Evolutionary conservation across 2,329 filamentous ascomycete species (phyloP).

Genomic region (Magnaporthiopsis poae): DNA sequence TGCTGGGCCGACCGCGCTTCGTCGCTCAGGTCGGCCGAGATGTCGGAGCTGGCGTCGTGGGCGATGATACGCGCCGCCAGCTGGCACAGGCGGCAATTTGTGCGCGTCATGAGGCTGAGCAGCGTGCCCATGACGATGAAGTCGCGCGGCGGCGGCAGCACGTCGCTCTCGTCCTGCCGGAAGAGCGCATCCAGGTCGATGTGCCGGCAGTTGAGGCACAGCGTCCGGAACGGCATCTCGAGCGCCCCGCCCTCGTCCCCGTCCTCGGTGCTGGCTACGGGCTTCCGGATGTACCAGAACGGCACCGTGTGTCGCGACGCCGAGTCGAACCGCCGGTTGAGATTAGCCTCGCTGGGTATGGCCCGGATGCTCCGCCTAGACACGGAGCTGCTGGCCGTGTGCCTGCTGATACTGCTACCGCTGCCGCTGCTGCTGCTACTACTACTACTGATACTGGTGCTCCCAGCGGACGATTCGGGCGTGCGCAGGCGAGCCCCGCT

Average conservation of each 20-base stretch:
- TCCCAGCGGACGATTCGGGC: background rate
- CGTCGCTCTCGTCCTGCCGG: background rate
- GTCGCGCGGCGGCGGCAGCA: background rate
- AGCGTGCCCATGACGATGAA: conserved; percentile 5
- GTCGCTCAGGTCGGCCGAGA: background rate
- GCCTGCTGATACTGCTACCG: background rate
- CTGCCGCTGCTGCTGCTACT: conserved; percentile 1
- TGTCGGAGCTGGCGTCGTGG: background rate
- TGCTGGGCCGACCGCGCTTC: background rate
- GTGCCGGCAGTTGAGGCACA: conserved; percentile 4
- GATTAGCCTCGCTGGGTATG: background rate
- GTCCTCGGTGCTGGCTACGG: background rate
- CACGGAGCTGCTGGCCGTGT: conserved; percentile 4
- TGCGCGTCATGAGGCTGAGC: conserved; percentile 4
- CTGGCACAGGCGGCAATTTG: conserved; percentile 4
- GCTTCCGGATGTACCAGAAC: conserved; percentile 3
- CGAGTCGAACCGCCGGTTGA: conserved; percentile 6
- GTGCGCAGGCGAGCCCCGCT: conserved; percentile 5
- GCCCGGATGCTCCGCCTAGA: background rate
- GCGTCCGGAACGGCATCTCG: background rate
- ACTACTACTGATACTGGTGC: background rate
- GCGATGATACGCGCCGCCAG: conserved; percentile 4
- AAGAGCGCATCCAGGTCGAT: conserved; percentile 3
- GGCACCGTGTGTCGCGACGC: background rate
- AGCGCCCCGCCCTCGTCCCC: background rate